Evolutionary conservation across 2,329 filamentous ascomycete species (phyloP).

Genomic region (Penicillium sp.): DNA sequence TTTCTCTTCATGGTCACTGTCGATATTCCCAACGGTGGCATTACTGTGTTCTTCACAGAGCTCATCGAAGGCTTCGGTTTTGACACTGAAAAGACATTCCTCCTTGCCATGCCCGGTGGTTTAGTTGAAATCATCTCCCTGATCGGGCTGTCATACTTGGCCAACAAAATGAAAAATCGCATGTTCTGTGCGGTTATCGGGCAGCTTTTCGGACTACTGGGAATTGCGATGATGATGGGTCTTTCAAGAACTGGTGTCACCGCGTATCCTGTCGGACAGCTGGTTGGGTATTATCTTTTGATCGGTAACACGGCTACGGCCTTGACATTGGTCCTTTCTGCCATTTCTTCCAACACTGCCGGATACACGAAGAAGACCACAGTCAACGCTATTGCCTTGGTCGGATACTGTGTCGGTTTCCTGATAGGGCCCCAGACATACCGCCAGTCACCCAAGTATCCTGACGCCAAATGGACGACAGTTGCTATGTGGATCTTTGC

Average conservation of each 20-base stretch:
- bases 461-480: background rate
- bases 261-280: background rate
- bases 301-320: background rate
- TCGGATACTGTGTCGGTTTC: background rate
- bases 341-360: background rate
- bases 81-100: background rate
- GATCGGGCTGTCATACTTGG: background rate
- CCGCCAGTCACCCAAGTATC: background rate
- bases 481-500: background rate
- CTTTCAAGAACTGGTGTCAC: background rate
- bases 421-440: conserved; percentile 2
- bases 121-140: background rate
- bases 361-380: conserved; percentile 3
- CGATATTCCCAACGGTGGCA: conserved; percentile 1
- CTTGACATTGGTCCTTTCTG: background rate
- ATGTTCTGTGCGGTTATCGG: background rate
- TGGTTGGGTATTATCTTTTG: background rate
- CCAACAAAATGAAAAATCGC: background rate
- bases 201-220: background rate
- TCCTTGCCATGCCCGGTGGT: conserved; percentile 2
- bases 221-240: background rate
- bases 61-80: conserved; percentile 1
- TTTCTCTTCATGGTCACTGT: background rate
- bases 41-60: background rate
- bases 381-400: background rate